Base-by-base conservation (phyloP, 2,329 filamentous ascomycete genomes). In the Knoxdaviesia proteae region DNA sequence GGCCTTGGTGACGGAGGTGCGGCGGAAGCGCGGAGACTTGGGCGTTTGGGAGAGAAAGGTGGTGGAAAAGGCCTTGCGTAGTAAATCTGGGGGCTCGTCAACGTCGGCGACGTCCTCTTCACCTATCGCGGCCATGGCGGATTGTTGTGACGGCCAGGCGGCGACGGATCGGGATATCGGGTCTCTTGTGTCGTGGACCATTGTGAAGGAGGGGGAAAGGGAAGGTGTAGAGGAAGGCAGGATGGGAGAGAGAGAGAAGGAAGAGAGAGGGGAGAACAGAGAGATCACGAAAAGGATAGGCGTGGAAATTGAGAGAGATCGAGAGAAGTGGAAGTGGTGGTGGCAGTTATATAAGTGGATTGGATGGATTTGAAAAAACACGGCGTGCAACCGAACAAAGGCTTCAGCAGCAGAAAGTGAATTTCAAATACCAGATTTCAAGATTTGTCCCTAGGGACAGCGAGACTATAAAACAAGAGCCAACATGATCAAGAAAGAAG, bases 51-150 rank as follows among this genome's bases (percentile, higher is more conserved):
- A 36, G 20, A 30, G 30, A n/a, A 32, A 42, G 35, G 39, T 38
- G 10, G 40, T 36, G 39, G 40, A 38, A 31, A 39, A 39, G 34
- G 32, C 39, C 35, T 44, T 43, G 36, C 35, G 33, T 5, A 39
- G 20, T 11, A 30, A 30, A 43, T 36, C 47, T 42, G 47, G 47
- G 9, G 47, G 47, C 38, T 49, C 47, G 41, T 49, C 47, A 32
- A 47, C 46, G 39, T 49, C 47, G 30, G 47, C 44, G 35, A 40
- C 33, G 38, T 41, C 39, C 11, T 49, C 47, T 34, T 49, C 47
- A 35, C 47, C 47, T 40, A 42, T 32, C 39, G 42, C 35, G 31
- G 42, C 42, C 32, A 44, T 38, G 33, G 45, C 34, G 38, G 45
- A 11, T 38, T 42, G 40, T 44, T 44, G 45, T 36, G 47, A 47